Conservation (phyloP, 2,329 filamentous ascomycete genomes). For the Exophiala sp. region DNA sequence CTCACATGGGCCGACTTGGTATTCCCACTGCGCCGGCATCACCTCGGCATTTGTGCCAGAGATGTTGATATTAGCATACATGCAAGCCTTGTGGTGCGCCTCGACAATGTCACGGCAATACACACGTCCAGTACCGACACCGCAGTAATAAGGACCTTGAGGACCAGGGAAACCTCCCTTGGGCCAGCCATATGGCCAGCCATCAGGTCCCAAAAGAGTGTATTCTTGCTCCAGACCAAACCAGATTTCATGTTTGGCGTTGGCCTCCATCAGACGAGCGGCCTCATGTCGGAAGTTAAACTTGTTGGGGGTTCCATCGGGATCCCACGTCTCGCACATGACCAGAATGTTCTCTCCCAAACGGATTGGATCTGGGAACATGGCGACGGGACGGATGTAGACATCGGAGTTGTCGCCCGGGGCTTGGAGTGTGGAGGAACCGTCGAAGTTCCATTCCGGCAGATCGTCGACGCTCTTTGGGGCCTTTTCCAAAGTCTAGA, state of each 20-base stretch:
- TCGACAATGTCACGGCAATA: slow-evolving; percentile 98
- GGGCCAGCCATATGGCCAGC: slow-evolving; percentile 91
- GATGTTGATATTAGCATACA: slow-evolving; percentile 88
- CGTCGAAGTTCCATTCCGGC: slow-evolving; percentile 79
- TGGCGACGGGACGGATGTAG: slow-evolving; percentile 86
- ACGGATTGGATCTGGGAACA: slow-evolving; percentile 91
- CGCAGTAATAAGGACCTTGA: slow-evolving; percentile 95
- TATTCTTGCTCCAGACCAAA: slow-evolving; percentile 99
- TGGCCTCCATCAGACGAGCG: slow-evolving; percentile 81
- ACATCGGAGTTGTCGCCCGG: slow-evolving; percentile 95
- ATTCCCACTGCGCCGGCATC: slow-evolving; percentile 97
- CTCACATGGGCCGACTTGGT: slow-evolving; percentile 86
- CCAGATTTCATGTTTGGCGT: slow-evolving; percentile 83
- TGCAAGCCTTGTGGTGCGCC: slow-evolving; percentile 83
- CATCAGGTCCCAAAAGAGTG: slow-evolving; percentile 80
- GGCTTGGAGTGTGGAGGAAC: slow-evolving; percentile 87
- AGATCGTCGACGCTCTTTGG: slow-evolving; percentile 60
- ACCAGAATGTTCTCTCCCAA: slow-evolving; percentile 88
- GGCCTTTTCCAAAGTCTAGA: slow-evolving; percentile 61
- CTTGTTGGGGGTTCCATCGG: slow-evolving; percentile 93
- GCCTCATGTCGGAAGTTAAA: slow-evolving; percentile 97
- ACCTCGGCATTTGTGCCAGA: slow-evolving; percentile 99
- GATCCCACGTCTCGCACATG: slow-evolving; percentile 89
- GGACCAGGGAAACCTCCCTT: slow-evolving; percentile 84
- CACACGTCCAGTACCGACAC: slow-evolving; percentile 95